A percentile compares a stretch with the other conserved stretches of the same genome.
phyloP scores from a whole-genome alignment of 768 basidiomycete species.

The Cantharellus cinnabarinus region DNA sequence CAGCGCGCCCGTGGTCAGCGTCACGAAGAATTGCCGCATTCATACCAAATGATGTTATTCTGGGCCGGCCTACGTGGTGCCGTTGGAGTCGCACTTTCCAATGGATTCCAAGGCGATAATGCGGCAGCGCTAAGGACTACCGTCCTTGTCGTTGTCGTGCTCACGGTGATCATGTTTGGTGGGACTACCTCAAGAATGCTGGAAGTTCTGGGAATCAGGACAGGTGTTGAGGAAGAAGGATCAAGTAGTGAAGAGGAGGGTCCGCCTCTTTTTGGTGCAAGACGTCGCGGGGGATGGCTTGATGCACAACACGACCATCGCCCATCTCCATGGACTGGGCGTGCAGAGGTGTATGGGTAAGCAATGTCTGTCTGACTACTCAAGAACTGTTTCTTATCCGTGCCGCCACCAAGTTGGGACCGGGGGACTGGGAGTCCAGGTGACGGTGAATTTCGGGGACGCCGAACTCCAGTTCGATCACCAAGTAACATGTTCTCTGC shows the following conservation, averaged over 20 bases:
- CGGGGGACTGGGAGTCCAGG: not conserved
- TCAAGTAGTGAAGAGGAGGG: slow-evolving; percentile 23
- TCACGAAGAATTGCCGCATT: slow-evolving; percentile 81
- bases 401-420: not conserved
- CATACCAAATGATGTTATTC: slow-evolving; percentile 99
- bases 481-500: slow-evolving; percentile 32
- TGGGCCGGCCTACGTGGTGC: slow-evolving; percentile 96
- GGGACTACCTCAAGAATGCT: slow-evolving; percentile 96
- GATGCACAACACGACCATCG: not conserved
- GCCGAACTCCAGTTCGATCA: not conserved
- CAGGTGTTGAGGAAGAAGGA: slow-evolving; percentile 76
- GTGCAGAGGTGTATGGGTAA: not conserved
- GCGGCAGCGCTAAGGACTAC: slow-evolving; percentile 82
- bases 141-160: slow-evolving; percentile 84
- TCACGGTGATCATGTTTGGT: slow-evolving; percentile 87
- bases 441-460: not conserved
- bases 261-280: not conserved
- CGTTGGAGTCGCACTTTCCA: slow-evolving; percentile 91
- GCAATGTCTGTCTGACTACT: slow-evolving; percentile 6
- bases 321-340: not conserved
- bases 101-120: slow-evolving; percentile 87
- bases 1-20: slow-evolving; percentile 65
- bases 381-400: not conserved
- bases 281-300: slow-evolving; percentile 8
- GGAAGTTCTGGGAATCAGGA: slow-evolving; percentile 87